Percentiles rank a stretch among this genome's conserved stretches.
Evolutionary conservation across 441 rosid species (phyloP).

Genomic region (Hura crepitans): DNA sequence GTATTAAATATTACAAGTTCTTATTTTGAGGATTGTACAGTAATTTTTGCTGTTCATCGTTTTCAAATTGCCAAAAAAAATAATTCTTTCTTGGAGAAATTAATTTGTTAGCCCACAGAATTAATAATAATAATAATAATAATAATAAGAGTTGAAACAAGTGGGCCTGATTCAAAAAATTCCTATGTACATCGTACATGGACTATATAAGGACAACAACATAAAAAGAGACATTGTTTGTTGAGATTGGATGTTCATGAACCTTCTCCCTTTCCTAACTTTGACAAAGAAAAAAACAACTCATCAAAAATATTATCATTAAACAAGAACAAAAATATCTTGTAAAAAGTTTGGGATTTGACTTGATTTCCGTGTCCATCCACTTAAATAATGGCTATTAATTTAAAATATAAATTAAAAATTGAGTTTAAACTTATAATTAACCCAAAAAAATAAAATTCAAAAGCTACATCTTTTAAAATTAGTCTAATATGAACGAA

Average conservation of each 20-base stretch:
- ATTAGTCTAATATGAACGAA: too few species aligned
- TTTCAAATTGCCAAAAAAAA: not conserved
- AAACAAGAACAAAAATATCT: not conserved
- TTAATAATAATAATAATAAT: not conserved
- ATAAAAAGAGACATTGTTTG: too few species aligned
- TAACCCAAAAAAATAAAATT: too few species aligned
- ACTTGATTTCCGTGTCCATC: constrained; percentile 15
- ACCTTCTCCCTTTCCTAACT: constrained; percentile 18
- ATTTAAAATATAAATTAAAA: too few species aligned
- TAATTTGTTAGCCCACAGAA: constrained; percentile 6
- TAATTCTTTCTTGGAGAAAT: not conserved
- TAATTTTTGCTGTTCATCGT: not conserved
- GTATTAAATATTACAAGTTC: too few species aligned
- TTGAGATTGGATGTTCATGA: constrained; percentile 14
- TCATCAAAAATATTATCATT: not conserved
- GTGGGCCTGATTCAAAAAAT: constrained; percentile 19
- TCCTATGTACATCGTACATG: constrained; percentile 24
- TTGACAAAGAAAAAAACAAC: too few species aligned
- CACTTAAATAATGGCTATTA: not conserved
- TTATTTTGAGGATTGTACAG: too few species aligned
- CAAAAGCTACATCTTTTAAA: too few species aligned
- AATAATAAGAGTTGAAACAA: not conserved
- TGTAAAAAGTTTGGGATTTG: not conserved
- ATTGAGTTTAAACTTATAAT: too few species aligned
- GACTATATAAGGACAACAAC: constrained; percentile 15